A percentile compares a stretch with the other conserved stretches of the same genome.
Conservation (phyloP, 768 basidiomycete genomes). For the Ramaria sp. region DNA sequence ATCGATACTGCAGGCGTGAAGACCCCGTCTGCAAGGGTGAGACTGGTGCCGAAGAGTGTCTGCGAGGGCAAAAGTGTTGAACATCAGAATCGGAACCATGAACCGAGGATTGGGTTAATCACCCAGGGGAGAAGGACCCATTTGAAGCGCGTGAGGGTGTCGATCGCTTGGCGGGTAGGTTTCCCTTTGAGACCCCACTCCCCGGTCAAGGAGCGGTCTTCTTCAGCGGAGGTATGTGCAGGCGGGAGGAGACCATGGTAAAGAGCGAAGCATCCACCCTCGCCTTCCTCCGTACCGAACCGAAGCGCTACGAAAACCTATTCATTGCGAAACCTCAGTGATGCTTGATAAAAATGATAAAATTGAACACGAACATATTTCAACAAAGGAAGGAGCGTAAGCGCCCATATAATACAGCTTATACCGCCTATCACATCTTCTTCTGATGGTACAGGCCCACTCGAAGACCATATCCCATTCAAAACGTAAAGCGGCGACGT, state of each 20-base stretch:
- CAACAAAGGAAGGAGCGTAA: constrained; percentile 47
- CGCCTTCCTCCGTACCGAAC: constrained; percentile 47
- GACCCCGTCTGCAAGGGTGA: constrained; percentile 60
- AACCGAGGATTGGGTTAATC: too few relatives aligned
- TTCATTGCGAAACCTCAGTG: background rate
- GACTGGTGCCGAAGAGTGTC: constrained; percentile 53
- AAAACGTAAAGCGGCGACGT: constrained; percentile 56
- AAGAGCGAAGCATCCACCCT: constrained; percentile 60
- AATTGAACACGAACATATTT: constrained; percentile 42
- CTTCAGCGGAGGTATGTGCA: constrained; percentile 31
- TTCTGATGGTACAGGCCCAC: constrained; percentile 33
- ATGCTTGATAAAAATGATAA: background rate
- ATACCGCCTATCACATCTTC: constrained; percentile 58
- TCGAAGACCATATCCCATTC: constrained; percentile 51
- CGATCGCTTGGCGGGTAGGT: constrained; percentile 15
- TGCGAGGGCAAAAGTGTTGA: constrained; percentile 16
- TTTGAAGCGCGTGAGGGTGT: constrained; percentile 20
- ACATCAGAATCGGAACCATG: background rate
- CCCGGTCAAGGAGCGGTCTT: constrained; percentile 43
- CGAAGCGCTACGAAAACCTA: constrained; percentile 39
- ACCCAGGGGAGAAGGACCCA: constrained; percentile 52
- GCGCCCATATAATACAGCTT: constrained; percentile 53
- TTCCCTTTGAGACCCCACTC: constrained; percentile 23
- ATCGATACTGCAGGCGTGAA: constrained; percentile 64
- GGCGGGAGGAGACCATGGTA: constrained; percentile 52